These are phyloP conservation scores for Fusarium setosum DNA, from an alignment of 2,329 filamentous ascomycete species.

Conservation along the genomic window DNA sequence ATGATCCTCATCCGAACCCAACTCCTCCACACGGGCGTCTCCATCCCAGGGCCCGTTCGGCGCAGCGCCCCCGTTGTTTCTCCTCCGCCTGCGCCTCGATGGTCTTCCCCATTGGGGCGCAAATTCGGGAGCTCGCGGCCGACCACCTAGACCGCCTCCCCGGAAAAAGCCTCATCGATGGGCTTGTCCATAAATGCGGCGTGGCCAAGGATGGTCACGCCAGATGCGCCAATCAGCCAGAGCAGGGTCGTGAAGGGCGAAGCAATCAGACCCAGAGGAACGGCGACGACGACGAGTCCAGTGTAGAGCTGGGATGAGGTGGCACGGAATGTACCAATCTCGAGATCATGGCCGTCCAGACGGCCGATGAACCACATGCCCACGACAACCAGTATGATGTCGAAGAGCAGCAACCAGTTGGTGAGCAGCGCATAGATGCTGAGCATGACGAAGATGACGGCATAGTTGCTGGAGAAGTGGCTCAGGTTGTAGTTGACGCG, in stretches of 20 bases:
- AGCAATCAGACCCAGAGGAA: constrained; percentile 87
- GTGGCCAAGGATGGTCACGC: constrained; percentile 94
- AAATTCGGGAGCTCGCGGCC: constrained; percentile 97
- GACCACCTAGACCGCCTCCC: constrained; percentile 99
- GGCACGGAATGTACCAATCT: constrained; percentile 83
- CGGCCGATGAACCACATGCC: constrained; percentile 94
- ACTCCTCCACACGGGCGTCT: constrained; percentile 69
- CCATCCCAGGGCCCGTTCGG: constrained; percentile 50
- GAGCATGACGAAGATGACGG: constrained; percentile 92
- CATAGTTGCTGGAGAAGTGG: constrained; percentile 99
- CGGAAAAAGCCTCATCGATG: constrained; percentile 99
- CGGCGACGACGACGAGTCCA: constrained; percentile 81
- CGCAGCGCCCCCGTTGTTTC: constrained; percentile 61
- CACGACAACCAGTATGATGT: constrained; percentile 86
- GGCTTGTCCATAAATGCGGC: constrained; percentile 97
- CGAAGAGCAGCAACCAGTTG: constrained; percentile 87
- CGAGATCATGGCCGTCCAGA: constrained; percentile 88
- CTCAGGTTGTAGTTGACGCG: constrained; percentile 97
- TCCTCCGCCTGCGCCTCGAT: constrained; percentile 86
- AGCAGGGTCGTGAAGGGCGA: constrained; percentile 87
- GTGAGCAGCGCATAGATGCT: constrained; percentile 95
- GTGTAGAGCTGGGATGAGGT: constrained; percentile 96
- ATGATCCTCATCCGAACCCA: constrained; percentile 70
- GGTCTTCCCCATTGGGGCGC: constrained; percentile 99
- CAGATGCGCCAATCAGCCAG: constrained; percentile 96